Base-by-base conservation (phyloP, 176 grass and related monocot species). In the Aegilops speltoides region DNA sequence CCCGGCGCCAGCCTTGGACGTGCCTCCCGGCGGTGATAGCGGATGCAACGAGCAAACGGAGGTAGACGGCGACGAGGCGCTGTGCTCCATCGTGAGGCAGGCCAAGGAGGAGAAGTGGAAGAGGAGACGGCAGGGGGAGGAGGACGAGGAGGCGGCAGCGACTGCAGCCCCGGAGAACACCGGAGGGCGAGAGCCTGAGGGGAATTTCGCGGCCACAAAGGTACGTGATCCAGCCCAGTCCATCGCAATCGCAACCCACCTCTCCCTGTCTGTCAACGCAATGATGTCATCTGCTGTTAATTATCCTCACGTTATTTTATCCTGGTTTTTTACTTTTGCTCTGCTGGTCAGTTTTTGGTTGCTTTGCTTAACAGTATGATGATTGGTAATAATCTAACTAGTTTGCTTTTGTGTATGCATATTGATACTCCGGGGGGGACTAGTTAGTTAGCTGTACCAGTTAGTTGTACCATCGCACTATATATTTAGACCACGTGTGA, bases 141-240 rank as follows among this genome's bases (percentile, higher is more conserved):
- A 20, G 8, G 62, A 36, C 8, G 54, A 67, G 28, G 65, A 59
- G 28, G 52, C 23, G 31, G 68, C 52, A 2, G 22, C 32, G 36
- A 28, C 67, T 45, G 40, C 77, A 38, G 2, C 46, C 3, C 32
- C 40, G 60, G 37, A 61, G 54, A 56, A 54, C 24, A 28, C 16
- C 2, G 84, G 41, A n/a, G 32, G 20, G 65, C 76, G 69, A 50
- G 81, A 68, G 36, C 38, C n/a, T 26, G 81, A 76, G 69, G 81
- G 28, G 69, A 91, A 80, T 68, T 84, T 80, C 81, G 22, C 52
- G 76, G 52, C 69, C 50, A 70, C 60, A 71, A 84, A 91, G 89
- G 89, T 91, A 76, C 16, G 75, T 85, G 81, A 86, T 88, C 86
- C 89, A 81, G 80, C 61, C 85, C 88, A 82, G 61, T 83, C 88